Conservation (phyloP, 2,329 filamentous ascomycete genomes). For the Fusarium sp. region DNA sequence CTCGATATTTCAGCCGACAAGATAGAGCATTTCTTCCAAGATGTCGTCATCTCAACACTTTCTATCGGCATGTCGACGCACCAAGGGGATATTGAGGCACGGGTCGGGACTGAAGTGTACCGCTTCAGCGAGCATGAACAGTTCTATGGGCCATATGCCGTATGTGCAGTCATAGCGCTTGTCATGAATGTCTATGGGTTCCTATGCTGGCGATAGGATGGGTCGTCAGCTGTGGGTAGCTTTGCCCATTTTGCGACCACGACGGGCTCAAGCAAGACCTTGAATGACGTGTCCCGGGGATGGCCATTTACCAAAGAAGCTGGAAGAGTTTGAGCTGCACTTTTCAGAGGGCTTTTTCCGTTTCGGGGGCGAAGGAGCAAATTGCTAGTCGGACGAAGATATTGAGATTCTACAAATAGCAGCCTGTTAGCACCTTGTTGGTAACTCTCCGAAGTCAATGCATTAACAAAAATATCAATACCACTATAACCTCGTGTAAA, state of each 20-base stretch:
- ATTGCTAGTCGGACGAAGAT: too few species aligned
- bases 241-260: background rate
- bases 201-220: background rate
- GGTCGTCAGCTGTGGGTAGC: background rate
- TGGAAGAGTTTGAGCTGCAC: background rate
- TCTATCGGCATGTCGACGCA: background rate
- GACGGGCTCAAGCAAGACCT: background rate
- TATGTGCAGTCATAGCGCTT: too few species aligned
- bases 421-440: background rate
- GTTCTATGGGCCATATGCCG: too few species aligned
- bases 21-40: background rate
- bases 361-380: background rate
- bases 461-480: too few species aligned
- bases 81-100: background rate
- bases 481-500: too few species aligned
- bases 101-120: background rate
- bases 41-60: background rate
- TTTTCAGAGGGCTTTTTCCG: background rate
- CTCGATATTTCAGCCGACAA: background rate
- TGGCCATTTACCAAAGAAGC: rapidly evolving
- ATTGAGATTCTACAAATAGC: too few species aligned
- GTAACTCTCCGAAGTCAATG: background rate
- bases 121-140: background rate
- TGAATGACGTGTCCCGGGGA: background rate
- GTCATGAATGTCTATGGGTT: background rate